Conservation (phyloP, 2,329 filamentous ascomycete genomes). For the Triangularia verruculosa region DNA sequence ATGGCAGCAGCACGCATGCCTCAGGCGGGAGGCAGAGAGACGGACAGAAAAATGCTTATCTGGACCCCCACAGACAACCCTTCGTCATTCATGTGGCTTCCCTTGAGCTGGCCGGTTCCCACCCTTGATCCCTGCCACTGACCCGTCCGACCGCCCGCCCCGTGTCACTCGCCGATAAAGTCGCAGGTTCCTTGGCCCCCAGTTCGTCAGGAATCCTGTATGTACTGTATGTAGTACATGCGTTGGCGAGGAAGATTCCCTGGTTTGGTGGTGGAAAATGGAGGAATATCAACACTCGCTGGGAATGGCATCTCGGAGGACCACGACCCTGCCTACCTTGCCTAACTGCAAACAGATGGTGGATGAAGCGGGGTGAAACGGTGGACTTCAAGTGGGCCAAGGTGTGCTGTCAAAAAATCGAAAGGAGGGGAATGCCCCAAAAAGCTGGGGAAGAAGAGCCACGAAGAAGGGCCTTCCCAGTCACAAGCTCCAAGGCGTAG, state of each 20-base stretch:
- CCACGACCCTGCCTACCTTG: not conserved
- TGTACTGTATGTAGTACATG: not conserved
- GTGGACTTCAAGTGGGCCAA: not conserved
- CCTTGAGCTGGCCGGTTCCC: constrained; percentile 16
- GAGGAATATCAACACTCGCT: not conserved
- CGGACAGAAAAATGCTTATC: constrained; percentile 26
- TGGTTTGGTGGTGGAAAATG: not conserved
- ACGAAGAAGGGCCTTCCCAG: constrained; percentile 2
- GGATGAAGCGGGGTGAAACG: not conserved
- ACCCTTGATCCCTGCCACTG: constrained; percentile 22
- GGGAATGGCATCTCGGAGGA: not conserved
- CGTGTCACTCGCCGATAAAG: constrained; percentile 27
- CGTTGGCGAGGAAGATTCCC: not conserved
- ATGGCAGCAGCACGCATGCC: constrained; percentile 8
- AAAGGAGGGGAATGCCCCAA: not conserved
- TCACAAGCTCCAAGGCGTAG: not conserved
- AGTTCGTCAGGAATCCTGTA: constrained; percentile 15
- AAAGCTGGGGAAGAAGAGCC: constrained; percentile 8
- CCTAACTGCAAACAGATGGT: not conserved
- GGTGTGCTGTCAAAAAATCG: not conserved
- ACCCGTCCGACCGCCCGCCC: constrained; percentile 17
- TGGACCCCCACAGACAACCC: constrained; percentile 28
- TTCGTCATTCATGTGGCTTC: constrained; percentile 28
- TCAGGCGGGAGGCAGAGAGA: constrained; percentile 14
- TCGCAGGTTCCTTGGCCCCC: constrained; percentile 22